Percentiles rank a stretch among this genome's conserved stretches.
phyloP scores from a whole-genome alignment of 2,329 filamentous ascomycete species.

The Penicillium glabrum region DNA sequence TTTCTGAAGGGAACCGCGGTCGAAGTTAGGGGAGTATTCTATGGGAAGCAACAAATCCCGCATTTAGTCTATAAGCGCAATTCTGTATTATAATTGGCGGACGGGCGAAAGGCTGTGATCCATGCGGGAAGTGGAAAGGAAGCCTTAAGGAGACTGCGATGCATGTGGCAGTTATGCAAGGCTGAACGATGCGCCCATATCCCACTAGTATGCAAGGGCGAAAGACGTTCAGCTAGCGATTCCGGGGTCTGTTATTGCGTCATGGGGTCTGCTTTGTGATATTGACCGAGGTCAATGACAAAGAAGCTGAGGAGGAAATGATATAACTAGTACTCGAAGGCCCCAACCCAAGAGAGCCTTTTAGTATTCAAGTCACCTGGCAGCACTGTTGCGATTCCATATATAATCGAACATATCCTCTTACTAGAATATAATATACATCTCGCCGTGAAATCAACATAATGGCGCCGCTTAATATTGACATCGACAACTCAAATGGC shows the following conservation, averaged over 20 bases:
- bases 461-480: background rate
- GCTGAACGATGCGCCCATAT: background rate
- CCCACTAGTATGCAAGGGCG: background rate
- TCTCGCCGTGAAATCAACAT: background rate
- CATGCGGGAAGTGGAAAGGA: too few species aligned
- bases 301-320: background rate
- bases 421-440: too few species aligned
- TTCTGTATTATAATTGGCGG: background rate
- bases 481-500: background rate
- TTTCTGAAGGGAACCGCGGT: background rate
- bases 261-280: background rate
- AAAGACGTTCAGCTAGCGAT: background rate
- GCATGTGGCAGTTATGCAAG: background rate
- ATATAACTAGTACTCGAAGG: background rate
- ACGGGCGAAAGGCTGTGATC: background rate
- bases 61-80: background rate
- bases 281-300: background rate
- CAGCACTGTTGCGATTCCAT: too few species aligned
- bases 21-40: background rate
- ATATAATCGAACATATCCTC: too few species aligned
- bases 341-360: background rate
- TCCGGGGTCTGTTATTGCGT: background rate
- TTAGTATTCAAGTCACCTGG: background rate
- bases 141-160: background rate
- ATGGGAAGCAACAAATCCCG: background rate